phyloP scores from a whole-genome alignment of 1,284 basidiomycete genomes.

The Meripilus lineatus region DNA sequence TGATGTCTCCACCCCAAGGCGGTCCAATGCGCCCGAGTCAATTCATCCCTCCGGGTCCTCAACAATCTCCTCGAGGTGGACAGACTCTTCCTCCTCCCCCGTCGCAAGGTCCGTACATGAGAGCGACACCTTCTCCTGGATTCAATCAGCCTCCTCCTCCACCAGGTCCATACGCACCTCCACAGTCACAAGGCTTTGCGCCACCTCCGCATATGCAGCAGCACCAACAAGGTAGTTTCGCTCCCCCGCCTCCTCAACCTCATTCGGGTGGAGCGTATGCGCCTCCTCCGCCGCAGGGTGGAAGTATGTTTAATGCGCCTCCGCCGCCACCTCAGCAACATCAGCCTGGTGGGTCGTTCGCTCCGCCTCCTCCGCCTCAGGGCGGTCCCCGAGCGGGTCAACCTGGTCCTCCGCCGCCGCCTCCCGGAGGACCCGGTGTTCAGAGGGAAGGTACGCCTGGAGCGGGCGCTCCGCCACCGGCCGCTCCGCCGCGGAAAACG shows the following conservation, averaged over 20 bases:
- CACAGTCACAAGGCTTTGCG: neutral
- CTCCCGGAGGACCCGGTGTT: conserved; percentile 27
- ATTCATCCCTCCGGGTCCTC: conserved; percentile 8
- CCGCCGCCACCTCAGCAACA: conserved; percentile 7
- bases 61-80: conserved; percentile 24
- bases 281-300: conserved; percentile 24
- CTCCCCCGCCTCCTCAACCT: conserved; percentile 22
- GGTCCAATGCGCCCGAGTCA: conserved; percentile 14
- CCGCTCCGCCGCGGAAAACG: conserved; percentile 27
- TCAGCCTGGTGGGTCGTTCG: neutral
- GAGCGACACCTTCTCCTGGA: conserved; percentile 38
- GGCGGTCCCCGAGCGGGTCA: conserved; percentile 39
- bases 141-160: conserved; percentile 18
- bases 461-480: conserved; percentile 21
- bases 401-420: conserved; percentile 30
- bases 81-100: conserved; percentile 15
- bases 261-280: conserved; percentile 35
- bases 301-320: conserved; percentile 20
- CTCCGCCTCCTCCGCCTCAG: conserved; percentile 22
- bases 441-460: conserved; percentile 18
- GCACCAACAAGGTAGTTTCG: conserved; percentile 10
- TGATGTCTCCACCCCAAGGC: conserved; percentile 37
- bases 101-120: conserved; percentile 33
- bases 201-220: conserved; percentile 15
- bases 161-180: conserved; percentile 19